Evolutionary conservation across 192 early-diverging fungal genomes (phyloP).

Genomic region (Geranomyces michiganensis): DNA sequence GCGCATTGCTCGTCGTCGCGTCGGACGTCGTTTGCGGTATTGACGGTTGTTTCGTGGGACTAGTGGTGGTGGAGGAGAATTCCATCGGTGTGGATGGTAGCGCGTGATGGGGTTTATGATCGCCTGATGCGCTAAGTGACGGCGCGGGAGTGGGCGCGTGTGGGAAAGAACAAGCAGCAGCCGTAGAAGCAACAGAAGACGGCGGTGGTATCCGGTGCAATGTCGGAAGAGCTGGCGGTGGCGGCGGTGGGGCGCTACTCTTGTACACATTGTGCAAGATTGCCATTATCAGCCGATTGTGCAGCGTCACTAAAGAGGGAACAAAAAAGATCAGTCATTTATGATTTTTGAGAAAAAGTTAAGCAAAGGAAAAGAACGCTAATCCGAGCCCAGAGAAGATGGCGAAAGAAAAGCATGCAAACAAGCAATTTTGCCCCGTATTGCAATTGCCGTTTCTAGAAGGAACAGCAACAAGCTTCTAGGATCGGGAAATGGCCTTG

Average conservation of each 20-base stretch:
- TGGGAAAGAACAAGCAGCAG: background rate
- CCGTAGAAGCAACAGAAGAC: background rate
- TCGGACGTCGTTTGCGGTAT: too few species aligned
- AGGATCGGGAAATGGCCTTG: too few species aligned
- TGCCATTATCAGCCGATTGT: constrained; percentile 46
- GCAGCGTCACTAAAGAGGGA: constrained; percentile 28
- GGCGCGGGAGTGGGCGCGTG: background rate
- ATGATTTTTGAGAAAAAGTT: background rate
- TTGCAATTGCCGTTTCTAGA: too few species aligned
- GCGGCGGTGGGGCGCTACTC: background rate
- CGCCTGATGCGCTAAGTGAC: too few species aligned
- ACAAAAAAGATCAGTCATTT: background rate
- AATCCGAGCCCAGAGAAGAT: constrained; percentile 1
- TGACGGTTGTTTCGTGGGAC: too few species aligned
- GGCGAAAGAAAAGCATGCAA: too few species aligned
- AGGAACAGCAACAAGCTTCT: too few species aligned
- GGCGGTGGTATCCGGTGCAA: background rate
- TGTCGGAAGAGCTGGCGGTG: background rate
- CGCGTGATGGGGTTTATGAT: background rate
- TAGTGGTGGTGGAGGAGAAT: too few species aligned
- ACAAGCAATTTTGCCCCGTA: too few species aligned
- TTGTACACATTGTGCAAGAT: constrained; percentile 43
- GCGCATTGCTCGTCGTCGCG: too few species aligned
- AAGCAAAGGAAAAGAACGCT: background rate
- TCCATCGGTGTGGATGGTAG: too few species aligned